Conservation (phyloP, 1,284 basidiomycete species). For the Trametes hirsuta region DNA sequence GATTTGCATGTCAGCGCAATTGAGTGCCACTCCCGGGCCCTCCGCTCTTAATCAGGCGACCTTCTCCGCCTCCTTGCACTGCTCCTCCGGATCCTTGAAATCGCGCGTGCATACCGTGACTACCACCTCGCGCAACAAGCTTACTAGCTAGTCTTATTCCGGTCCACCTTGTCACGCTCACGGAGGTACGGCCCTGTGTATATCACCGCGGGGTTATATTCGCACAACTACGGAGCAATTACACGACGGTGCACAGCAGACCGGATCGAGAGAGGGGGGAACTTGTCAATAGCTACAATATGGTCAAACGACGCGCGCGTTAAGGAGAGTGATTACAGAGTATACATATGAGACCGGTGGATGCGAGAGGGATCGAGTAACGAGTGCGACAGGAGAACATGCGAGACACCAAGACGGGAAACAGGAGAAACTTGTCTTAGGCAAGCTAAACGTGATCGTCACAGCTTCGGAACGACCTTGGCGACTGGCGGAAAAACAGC, state of each 20-base stretch:
- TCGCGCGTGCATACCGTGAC: not conserved
- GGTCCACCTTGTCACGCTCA: not conserved
- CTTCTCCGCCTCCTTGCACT: slow-evolving; percentile 4
- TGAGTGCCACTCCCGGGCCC: slow-evolving; percentile 6
- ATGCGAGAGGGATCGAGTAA: not conserved
- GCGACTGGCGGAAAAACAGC: slow-evolving; percentile 24
- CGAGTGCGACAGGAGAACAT: not conserved
- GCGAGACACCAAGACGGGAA: not conserved
- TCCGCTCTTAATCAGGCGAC: not conserved
- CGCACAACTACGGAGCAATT: not conserved
- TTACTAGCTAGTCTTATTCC: not conserved
- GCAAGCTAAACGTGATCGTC: not conserved
- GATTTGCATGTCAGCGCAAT: too few species aligned
- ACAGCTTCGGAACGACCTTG: slow-evolving; percentile 16
- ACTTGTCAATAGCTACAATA: slow-evolving; percentile 2
- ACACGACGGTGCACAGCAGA: slow-evolving; percentile 5
- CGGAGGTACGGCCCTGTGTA: too few species aligned
- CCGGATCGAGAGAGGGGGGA: not conserved
- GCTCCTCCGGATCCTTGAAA: slow-evolving; percentile 4
- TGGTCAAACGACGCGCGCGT: not conserved
- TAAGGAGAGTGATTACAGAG: not conserved
- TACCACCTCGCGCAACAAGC: slow-evolving; percentile 1
- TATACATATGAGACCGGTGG: not conserved
- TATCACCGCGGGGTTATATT: not conserved
- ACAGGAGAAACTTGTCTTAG: not conserved